A percentile compares a stretch with the other conserved stretches of the same genome.
Conservation (phyloP, 805 yeast genomes). For the Saturnispora gosingensis region DNA sequence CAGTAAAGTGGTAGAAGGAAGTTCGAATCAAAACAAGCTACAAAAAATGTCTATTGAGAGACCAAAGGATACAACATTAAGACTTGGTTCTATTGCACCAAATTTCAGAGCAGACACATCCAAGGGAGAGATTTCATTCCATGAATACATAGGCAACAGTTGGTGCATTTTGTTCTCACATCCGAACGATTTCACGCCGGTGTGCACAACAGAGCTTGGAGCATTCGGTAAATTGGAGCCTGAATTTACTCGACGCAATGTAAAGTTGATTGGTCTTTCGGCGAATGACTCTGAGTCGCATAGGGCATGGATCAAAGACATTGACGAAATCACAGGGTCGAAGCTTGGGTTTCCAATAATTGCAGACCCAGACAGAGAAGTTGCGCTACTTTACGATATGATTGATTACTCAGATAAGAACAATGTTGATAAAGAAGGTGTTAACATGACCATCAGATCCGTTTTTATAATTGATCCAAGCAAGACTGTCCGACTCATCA, state of each 20-base stretch:
- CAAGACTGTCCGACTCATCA: conserved; percentile 50
- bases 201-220: conserved; percentile 71
- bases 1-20: background rate
- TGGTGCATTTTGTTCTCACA: conserved; percentile 46
- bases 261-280: conserved; percentile 59
- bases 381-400: conserved; percentile 60
- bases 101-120: conserved; percentile 58
- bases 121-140: conserved; percentile 6
- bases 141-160: conserved; percentile 9
- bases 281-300: conserved; percentile 57
- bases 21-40: background rate
- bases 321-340: conserved; percentile 56
- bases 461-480: conserved; percentile 64
- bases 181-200: conserved; percentile 74
- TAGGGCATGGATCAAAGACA: conserved; percentile 61
- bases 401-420: conserved; percentile 61
- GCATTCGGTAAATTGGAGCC: conserved; percentile 66
- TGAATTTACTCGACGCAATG: conserved; percentile 55
- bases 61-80: conserved; percentile 32
- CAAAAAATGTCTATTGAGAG: conserved; percentile 31
- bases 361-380: conserved; percentile 54
- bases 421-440: conserved; percentile 55
- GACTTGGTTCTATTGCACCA: conserved; percentile 60
- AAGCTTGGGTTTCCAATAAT: conserved; percentile 55
- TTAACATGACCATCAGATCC: conserved; percentile 60